Base-by-base conservation (phyloP, 2,329 filamentous ascomycete species). In the Alternaria sp. region DNA sequence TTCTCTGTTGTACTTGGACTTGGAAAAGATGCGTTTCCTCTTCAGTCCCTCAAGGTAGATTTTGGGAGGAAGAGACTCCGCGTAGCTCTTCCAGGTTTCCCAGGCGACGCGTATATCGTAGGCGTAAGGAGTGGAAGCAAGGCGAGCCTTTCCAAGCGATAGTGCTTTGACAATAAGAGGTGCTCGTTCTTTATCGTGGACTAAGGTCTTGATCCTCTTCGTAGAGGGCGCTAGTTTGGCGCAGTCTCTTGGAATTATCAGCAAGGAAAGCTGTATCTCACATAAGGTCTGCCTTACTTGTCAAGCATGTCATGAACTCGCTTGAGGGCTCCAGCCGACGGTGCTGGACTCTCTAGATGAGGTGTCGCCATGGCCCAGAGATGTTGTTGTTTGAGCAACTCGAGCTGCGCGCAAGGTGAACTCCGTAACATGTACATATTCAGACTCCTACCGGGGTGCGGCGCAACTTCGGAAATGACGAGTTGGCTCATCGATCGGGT, bases 321-420 rank as follows among this genome's bases (percentile, higher is more conserved):
- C 19, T 45, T 45, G 43, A 45, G 19, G 2, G 43, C 3, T 5
- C 43, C 10, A 19, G 43, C 19, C 17, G 43, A 13, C 43, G 0
- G 10, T 1, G 21, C 17, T 11, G 43, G 19, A 21, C 21, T 21
- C 12, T 45, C 17, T 8, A 1, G 10, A 0, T 21, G 43, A 3
- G 43, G 3, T 7, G 3, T 19, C 6, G 11, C 43, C 43, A 45
- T 45, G 1, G 15, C n/a, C 15, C 0, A 36, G 15, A 36, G 4
- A 36, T 36, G 32, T n/a, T 5, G 0, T 0, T n/a, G 32, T 36
- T 1, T n/a, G 32, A 5, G 15, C 0, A 36, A 0, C 1, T 0
- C 32, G 1, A 9, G 32, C 10, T 36, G 32, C 1, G 32, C 32
- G n/a, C 36, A 17, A 40, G 4, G 36, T 40, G 36, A 40, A 40